Evolutionary conservation across 2,329 filamentous ascomycete genomes (phyloP), one percentile per base, ranked within the genome.

Genomic region (Fusarium virguliforme): DNA sequence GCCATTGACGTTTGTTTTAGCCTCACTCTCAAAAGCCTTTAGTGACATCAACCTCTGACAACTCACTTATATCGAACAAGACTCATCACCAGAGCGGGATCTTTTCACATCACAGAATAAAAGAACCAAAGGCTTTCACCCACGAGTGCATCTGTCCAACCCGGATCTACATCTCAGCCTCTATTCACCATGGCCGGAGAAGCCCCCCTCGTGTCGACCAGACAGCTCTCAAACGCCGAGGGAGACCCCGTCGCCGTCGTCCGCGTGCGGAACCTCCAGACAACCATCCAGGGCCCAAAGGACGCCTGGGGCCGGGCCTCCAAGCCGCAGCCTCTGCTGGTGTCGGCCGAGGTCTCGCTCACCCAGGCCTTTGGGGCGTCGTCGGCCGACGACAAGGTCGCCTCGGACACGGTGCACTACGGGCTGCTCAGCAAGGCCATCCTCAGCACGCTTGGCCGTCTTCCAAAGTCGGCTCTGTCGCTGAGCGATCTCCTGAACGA

Each of bases 341-440:
- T 94, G 8, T 90, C 89, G 5, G 86, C 89, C 35, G 84, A 86
- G 22, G 84, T 94, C 4, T 85, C 84, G 4, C 85, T 94, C 65
- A 78, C 80, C 13, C 76, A 81, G 8, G 79, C 85, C 0, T 94
- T 94, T 75, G 82, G 81, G 53, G 83, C 85, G 0, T 88, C 91
- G 1, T 89, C 90, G 0, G 75, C 83, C 1, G 79, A 80, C 5
- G 92, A 95, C 80, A 81, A 82, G 8, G 86, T 95, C 35, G 86
- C 89, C 50, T 79, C 81, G n/a, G 92, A 92, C 76, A 94, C 92
- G 3, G 88, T 94, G 26, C 91, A 95, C 81, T 95, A 95, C 75
- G 92, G 92, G 2, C 85, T 83, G 9, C 84, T 94, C 13, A 90
- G 89, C 81, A 94, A 94, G 81, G 84, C 85, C 0, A 84, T 94